Percentiles rank a stretch among this genome's conserved stretches.
Conservation (phyloP, 116 monocot species). For the Iris pallida region DNA sequence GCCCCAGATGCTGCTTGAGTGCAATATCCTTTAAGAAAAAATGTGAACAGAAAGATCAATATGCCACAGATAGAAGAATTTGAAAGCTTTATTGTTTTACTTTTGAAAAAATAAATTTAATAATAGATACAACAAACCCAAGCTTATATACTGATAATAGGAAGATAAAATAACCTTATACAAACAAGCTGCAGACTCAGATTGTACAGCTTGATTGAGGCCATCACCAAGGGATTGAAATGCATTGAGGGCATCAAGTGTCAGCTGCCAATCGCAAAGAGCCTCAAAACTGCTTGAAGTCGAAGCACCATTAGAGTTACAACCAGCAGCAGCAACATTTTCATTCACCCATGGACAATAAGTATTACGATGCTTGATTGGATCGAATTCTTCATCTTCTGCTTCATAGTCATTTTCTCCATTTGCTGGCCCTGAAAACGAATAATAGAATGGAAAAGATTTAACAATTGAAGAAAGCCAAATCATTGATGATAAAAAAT, state of each 20-base stretch:
- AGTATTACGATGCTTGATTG: slow-evolving; percentile 26
- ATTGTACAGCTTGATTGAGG: slow-evolving; percentile 65
- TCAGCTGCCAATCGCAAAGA: slow-evolving; percentile 85
- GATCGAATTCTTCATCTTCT: slow-evolving; percentile 31
- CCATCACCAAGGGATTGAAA: slow-evolving; percentile 58
- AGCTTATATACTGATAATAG: neutral
- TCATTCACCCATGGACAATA: slow-evolving; percentile 96
- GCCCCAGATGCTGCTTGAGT: too few relatives aligned
- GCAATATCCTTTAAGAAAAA: too few relatives aligned
- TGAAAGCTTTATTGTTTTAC: too few relatives aligned
- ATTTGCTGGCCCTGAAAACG: slow-evolving; percentile 20
- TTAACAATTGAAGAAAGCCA: neutral
- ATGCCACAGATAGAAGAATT: too few relatives aligned
- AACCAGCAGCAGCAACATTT: slow-evolving; percentile 83
- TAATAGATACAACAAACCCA: too few relatives aligned
- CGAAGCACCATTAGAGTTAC: slow-evolving; percentile 33
- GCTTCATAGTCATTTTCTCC: slow-evolving; percentile 29
- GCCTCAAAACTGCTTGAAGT: slow-evolving; percentile 37
- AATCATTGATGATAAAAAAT: neutral
- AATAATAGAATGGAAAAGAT: neutral
- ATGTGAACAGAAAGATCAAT: too few relatives aligned
- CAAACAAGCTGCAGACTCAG: slow-evolving; percentile 93
- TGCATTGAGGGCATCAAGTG: slow-evolving; percentile 80
- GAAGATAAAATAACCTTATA: slow-evolving; percentile 50
- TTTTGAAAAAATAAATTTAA: too few relatives aligned